Base-by-base conservation (phyloP, 345 rosid genomes). In the Corchorus capsularis region DNA sequence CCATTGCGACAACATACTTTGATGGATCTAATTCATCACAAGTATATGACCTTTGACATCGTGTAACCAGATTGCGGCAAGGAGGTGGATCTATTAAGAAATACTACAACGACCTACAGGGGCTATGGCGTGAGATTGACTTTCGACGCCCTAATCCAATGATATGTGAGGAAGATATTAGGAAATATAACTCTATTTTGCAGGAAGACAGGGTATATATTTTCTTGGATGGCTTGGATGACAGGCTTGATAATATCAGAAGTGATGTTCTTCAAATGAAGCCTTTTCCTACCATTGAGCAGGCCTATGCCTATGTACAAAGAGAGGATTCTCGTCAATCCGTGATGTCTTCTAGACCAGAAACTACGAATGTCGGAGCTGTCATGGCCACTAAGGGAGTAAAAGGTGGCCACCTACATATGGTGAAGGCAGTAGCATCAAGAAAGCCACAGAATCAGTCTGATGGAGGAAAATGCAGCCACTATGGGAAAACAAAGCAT, bases 401-500 rank as follows among this genome's bases (percentile, higher is more conserved):
- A 7, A 55, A 55, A 55, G 4, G 11, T 15, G 60, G 20, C 47
- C 9, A 45, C 10, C 9, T 8, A 45, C 8, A 45, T 6, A 45
- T 45, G 19, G 20, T 19, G 8, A 12, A 55, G 22, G 14, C 60
- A 15, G 60, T 20, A 5, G 1, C 22, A 55, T 19, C 27, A 1
- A 34, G 13, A 4, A 6, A 39, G 7, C 0, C 52, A 0, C 16
- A 41, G 32, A 5, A 2, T 4, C 49, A 53, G 4, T 13, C 16
- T 15, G 55, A 13, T 4, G 27, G 41, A 14, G 43, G 63, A 1
- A 39, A 55, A 0, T 77, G 52, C 37, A 59, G 75, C 6, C 61
- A 71, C 32, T 69, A 70, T 35, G 63, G 75, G 6, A 62, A 43
- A 1, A 13, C 12, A 8, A 71, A 49, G 13, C 76, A 71, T 47